Evolutionary conservation across 495 filamentous ascomycete species (phyloP), one percentile per base, ranked within the genome.

Genomic region (Acidomyces sp.): DNA sequence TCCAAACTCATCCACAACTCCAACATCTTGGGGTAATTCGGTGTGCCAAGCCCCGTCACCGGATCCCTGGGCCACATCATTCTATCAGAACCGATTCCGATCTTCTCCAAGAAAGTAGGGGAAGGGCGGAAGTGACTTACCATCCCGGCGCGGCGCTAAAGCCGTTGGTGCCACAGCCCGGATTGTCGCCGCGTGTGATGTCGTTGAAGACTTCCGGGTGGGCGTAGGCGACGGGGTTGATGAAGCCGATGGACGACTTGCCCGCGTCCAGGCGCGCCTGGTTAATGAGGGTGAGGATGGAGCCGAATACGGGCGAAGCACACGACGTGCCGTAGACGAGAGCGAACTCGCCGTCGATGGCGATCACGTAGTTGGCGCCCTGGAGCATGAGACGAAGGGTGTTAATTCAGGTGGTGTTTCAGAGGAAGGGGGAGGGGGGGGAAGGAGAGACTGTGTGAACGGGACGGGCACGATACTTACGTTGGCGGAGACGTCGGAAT

Each of bases 401-500:
- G 39, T 42, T 12, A 34, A 43, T 72, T 77, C 5, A 65, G 77
- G 19, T 77, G 67, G 0, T 75, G 73, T 5, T 63, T 63, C 6
- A 65, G 65, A 44, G 10, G 11, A 18, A 29, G 37, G 37, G 21
- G 5, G 37, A 24, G 19, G 28, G 12, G 16, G 18, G 3, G 24
- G 38, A 3, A 41, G 38, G 11, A 6, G 29, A 13, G 39, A 18
- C 13, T 33, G 26, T 29, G 9, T 29, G 26, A 29, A 13, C 74
- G 64, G 36, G n/a, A n/a, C n/a, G n/a, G n/a, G n/a, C n/a, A 62
- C 69, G 5, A 58, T 56, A 21, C 68, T 63, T 12, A 10, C 35
- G 52, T 81, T 80, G 3, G 79, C 77, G 0, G 77, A 56, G 27
- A 87, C 69, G 45, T 87, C 82, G 82, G 82, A 58, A 81, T 77